Evolutionary conservation across 2,329 filamentous ascomycete species (phyloP).

Genomic region (Epichloe typhina): DNA sequence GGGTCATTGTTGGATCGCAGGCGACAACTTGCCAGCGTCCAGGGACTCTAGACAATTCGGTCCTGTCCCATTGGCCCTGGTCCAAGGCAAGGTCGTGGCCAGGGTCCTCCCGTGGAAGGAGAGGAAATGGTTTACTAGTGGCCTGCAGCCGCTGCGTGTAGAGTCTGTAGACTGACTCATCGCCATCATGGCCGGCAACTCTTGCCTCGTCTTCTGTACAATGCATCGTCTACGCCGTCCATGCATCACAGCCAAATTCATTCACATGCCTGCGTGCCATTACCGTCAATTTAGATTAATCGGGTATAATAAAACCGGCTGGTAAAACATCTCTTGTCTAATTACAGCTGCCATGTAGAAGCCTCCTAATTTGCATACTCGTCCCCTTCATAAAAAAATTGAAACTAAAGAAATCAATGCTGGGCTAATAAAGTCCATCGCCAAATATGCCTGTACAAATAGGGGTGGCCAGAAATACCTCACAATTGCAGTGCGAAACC

Average conservation of each 20-base stretch:
- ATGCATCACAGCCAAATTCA: not conserved
- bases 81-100: conserved; percentile 70
- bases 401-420: conserved; percentile 12
- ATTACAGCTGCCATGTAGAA: conserved; percentile 18
- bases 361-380: conserved; percentile 6
- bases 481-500: not conserved
- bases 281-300: conserved; percentile 3
- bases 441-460: conserved; percentile 22
- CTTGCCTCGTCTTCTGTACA: not conserved
- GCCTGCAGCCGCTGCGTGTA: conserved; percentile 25
- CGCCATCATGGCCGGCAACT: not conserved
- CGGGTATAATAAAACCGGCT: conserved; percentile 13
- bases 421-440: conserved; percentile 11
- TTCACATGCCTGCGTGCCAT: not conserved
- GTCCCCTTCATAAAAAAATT: conserved; percentile 3
- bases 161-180: conserved; percentile 2
- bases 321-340: conserved; percentile 17
- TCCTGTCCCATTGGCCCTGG: conserved; percentile 70
- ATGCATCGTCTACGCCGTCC: not conserved
- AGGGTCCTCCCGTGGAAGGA: conserved; percentile 41
- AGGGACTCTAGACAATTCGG: conserved; percentile 80
- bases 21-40: conserved; percentile 76
- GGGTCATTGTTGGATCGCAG: conserved; percentile 83
- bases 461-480: conserved; percentile 7
- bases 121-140: conserved; percentile 36